These are phyloP conservation scores for Diaporthe vexans DNA, from an alignment of 2,329 filamentous ascomycete genomes.

Conservation along the genomic window DNA sequence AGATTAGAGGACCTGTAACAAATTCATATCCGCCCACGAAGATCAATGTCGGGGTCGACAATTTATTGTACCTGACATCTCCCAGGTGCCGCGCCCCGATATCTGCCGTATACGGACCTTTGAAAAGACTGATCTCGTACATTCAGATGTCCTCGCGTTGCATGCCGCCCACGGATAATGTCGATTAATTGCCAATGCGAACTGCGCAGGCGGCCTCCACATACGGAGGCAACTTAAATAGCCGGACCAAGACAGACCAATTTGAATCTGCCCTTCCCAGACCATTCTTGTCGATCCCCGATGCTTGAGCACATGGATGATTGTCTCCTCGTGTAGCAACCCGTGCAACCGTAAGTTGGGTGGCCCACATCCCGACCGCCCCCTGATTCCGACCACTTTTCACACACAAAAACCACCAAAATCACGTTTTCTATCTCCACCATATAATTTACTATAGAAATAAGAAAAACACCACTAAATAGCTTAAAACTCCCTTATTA, in stretches of 20 bases:
- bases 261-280: not conserved
- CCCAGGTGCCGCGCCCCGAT: no score
- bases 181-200: not conserved
- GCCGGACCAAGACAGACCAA: not conserved
- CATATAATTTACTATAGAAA: no score
- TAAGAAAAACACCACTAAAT: no score
- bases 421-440: no score
- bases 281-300: not conserved
- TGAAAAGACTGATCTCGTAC: not conserved
- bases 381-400: no score
- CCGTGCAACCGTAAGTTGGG: not conserved
- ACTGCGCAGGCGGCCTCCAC: not conserved
- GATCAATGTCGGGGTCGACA: not conserved
- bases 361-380: no score
- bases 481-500: no score
- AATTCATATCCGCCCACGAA: not conserved
- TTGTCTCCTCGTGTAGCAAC: not conserved
- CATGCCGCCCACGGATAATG: not conserved
- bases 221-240: conserved; percentile 10
- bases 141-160: not conserved
- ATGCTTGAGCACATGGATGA: not conserved
- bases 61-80: not conserved
- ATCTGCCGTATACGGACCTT: not conserved
- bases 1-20: not conserved
- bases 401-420: no score